Evolutionary conservation across 192 early-diverging fungal genomes (phyloP), one percentile per base, ranked within the genome.

Genomic region (Coemansia sp.): DNA sequence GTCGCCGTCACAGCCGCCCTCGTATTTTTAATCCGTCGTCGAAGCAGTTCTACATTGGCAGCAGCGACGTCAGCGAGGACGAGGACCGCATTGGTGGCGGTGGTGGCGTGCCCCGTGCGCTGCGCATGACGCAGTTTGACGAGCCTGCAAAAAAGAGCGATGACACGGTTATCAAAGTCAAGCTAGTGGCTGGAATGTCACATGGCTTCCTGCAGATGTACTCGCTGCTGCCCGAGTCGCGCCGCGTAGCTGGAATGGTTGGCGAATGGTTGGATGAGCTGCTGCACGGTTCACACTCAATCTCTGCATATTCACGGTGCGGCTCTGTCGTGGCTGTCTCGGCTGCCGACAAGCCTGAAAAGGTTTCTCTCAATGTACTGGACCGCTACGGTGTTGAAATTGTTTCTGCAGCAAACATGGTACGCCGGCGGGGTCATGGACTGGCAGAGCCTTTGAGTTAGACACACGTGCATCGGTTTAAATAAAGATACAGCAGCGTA

Each of bases 161-260:
- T 5, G 14, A 38, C 7, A 24, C 59, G 0, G 60, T 71, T 0
- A 71, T 77, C 60, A 77, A 71, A 45, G 64, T 77, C 49, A 77
- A 77, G 64, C 64, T 77, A 23, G 47, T 77, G 16, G 74, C 74
- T 7, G 74, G 74, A 24, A 77, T 77, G 74, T 77, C 74, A 40
- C 74, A 77, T 16, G 74, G 74, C 22, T 77, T 77, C 29, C 67
- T 77, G 74, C 74, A 77, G 19, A 77, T 77, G 74, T 77, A 71
- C 60, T 65, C 74, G 55, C 40, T 77, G 10, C 65, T 77, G 23
- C 74, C 74, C 0, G 74, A 77, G 22, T 67, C 68, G 30, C 70
- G 70, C 47, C 61, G 35, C 16, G 74, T 77, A 2, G 68, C 64
- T 14, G 58, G 60, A 6, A 54, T 65, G 0, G 40, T 70, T 48